These are phyloP conservation scores for Podila epigama DNA, from an alignment of 192 early-diverging fungal species.

Conservation along the genomic window DNA sequence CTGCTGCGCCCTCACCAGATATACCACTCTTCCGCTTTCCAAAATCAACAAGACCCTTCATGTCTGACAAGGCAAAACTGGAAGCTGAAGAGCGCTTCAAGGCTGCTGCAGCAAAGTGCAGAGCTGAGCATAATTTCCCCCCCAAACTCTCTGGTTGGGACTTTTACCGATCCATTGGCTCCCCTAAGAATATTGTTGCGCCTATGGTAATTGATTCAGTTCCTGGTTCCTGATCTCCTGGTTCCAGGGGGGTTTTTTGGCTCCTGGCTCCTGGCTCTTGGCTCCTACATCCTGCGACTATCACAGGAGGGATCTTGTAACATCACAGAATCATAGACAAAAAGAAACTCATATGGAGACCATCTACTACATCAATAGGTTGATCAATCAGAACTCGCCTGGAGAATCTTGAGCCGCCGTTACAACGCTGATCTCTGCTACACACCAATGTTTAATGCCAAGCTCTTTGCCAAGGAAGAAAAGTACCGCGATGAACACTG, in stretches of 20 bases:
- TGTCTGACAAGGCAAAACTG: slow-evolving; percentile 30
- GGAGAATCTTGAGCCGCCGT: slow-evolving; percentile 88
- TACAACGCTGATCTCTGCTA: slow-evolving; percentile 91
- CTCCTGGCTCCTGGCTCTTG: too few species aligned
- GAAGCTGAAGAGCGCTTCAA: slow-evolving; percentile 21
- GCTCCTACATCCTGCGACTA: too few species aligned
- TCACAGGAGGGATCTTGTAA: too few species aligned
- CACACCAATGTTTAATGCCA: slow-evolving; percentile 98
- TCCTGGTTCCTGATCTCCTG: too few species aligned
- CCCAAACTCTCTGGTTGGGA: slow-evolving; percentile 80
- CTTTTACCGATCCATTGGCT: slow-evolving; percentile 78
- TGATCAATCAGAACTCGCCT: slow-evolving; percentile 94
- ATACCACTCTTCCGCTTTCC: slow-evolving; percentile 11
- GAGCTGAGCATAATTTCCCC: slow-evolving; percentile 20
- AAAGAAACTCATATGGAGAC: too few species aligned
- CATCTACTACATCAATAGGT: slow-evolving; percentile 39
- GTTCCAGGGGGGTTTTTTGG: too few species aligned
- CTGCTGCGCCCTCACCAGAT: neutral
- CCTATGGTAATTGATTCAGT: slow-evolving; percentile 80
- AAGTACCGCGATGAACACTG: slow-evolving; percentile 80
- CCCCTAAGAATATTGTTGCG: slow-evolving; percentile 85
- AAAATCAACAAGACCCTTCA: neutral
- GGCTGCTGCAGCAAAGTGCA: slow-evolving; percentile 32
- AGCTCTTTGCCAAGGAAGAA: slow-evolving; percentile 75
- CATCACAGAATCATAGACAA: too few species aligned